Evolutionary conservation across 164 flowering plant genomes (phyloP), one percentile per base, ranked within the genome.

Genomic region (Warburgia ugandensis): DNA sequence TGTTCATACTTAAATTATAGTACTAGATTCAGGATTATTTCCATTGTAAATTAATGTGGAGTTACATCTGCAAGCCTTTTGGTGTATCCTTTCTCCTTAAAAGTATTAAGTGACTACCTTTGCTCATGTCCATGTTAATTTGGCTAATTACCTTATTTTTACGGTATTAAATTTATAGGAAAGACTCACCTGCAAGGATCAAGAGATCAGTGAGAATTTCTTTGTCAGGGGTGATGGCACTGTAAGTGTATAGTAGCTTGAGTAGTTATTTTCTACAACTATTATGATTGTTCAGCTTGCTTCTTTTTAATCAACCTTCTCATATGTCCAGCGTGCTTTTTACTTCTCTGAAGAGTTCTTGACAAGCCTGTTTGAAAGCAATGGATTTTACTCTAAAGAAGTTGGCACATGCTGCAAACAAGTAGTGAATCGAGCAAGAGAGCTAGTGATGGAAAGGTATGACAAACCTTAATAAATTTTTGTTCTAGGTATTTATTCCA

Each of bases 161-260:
- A 9, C 56, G 40, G 41, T 32, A 11, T 9, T 45, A 20, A 29
- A 30, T 45, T 52, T 45, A 31, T 75, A 92, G 99, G 95, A 88
- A 71, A 73, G 97, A 52, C 60, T 92, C 28, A 62, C 62, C 41
- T 55, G 74, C 74, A 92, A 92, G 73, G 92, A 92, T 67, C 99
- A 88, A 54, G 75, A 74, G 67, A 88, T 92, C 51, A 82, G 95
- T 55, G 92, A 88, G 54, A 88, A 92, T 64, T 92, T 92, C 55
- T 92, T 76, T 72, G 99, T 84, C 63, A 73, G 99, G 63, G 99
- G 99, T 58, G 99, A 92, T 73, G 99, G 99, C 50, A 92, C 99
- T 65, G 99, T 92, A 69, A 79, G 99, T 80, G 21, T 54, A 37
- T 56, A 14, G 11, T 19, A 21, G 16, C 44, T 25, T 17, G 14